Base-by-base conservation (phyloP, 768 basidiomycete genomes). In the Nevesoporus exiguus region DNA sequence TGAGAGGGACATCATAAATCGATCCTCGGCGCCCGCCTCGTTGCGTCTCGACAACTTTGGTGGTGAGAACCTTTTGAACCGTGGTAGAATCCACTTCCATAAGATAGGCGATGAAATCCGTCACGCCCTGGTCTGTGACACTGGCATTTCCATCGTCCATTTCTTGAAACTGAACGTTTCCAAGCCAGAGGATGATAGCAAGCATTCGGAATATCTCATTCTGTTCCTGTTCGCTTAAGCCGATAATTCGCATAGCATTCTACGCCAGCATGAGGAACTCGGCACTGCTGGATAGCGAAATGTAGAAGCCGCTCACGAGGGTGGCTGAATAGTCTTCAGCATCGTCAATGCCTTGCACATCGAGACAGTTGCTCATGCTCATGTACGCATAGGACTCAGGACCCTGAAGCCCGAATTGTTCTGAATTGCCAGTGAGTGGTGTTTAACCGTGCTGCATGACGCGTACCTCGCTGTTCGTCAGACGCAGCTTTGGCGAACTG, bases 401-500 rank as follows among this genome's bases (percentile, higher is more conserved):
- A 3, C 93, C 95, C 73, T 98, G 94, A 7, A 99, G 75, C 21
- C 97, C 97, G 68, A 94, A 95, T 49, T 85, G 83, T 76, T 98
- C 97, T 96, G 71, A 3, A 60, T 49, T 51, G 19, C 62, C 27
- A 41, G 41, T 60, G 34, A 70, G 55, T 56, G 52, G 42, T 45
- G 30, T 29, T 45, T 30, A 30, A 40, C 3, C 31, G 48, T 7
- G 24, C 40, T 7, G 48, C 14, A 25, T 9, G n/a, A 47, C 24
- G 19, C 80, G 53, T 63, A 91, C 94, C 93, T 70, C 93, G 83
- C 70, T 98, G 93, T 43, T 87, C 90, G 44, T 86, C 79, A 7
- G 89, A 84, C 5, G 97, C 96, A 6, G 86, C 93, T 68, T 98
- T 99, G 25, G 97, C 98, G 71, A 98, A 97, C 68, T 99, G 97